phyloP scores from a whole-genome alignment of 495 filamentous ascomycete genomes.

The Daldinia vernicosa region DNA sequence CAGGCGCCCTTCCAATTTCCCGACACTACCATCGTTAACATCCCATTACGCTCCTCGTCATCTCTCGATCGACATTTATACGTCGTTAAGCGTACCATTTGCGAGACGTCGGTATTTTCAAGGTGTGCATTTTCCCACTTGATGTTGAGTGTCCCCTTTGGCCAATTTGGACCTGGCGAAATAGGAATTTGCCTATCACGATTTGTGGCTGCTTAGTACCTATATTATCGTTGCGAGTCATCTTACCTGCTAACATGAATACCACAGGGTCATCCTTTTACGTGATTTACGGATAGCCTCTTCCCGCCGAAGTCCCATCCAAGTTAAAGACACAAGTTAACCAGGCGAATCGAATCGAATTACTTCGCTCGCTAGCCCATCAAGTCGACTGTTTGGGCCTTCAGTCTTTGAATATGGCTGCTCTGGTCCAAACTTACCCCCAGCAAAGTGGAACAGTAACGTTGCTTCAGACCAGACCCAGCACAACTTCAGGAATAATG shows the following conservation, averaged over 20 bases:
- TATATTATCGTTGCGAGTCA: background rate
- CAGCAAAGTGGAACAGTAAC: slow-evolving; percentile 81
- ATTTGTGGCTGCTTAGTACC: background rate
- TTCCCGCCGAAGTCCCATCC: slow-evolving; percentile 1
- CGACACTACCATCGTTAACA: slow-evolving; percentile 51
- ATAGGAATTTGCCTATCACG: background rate
- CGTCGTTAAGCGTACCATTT: slow-evolving; percentile 17
- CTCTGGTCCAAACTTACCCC: slow-evolving; percentile 89
- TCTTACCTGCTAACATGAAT: slow-evolving; percentile 17
- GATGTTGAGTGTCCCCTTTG: background rate
- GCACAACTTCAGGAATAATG: slow-evolving; percentile 74
- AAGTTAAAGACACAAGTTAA: slow-evolving; percentile 11
- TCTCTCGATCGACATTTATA: slow-evolving; percentile 21
- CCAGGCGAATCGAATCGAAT: slow-evolving; percentile 39
- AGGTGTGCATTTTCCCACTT: slow-evolving; percentile 21
- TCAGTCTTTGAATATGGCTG: slow-evolving; percentile 72
- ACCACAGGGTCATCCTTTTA: background rate
- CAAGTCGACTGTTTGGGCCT: slow-evolving; percentile 20
- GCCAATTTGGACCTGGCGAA: background rate
- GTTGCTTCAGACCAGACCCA: slow-evolving; percentile 81
- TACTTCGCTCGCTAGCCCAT: slow-evolving; percentile 27
- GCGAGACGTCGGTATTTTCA: slow-evolving; percentile 12
- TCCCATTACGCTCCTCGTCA: slow-evolving; percentile 19
- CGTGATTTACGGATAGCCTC: slow-evolving; percentile 6
- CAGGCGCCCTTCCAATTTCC: slow-evolving; percentile 65